phyloP scores from a whole-genome alignment of 1,284 basidiomycete genomes.

The Sanghuangporus baumii region DNA sequence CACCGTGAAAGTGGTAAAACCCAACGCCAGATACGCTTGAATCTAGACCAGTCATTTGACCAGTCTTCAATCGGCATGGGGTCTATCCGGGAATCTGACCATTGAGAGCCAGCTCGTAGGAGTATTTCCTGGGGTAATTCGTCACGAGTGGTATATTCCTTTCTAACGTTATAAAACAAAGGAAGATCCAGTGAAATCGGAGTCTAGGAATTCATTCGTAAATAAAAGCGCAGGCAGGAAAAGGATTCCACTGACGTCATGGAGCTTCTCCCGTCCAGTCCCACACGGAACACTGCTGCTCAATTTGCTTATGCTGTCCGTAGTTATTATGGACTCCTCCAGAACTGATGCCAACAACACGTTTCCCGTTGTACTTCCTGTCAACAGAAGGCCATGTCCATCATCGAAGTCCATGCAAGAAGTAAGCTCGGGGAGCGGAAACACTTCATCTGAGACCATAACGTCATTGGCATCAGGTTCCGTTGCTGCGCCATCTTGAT shows the following conservation, averaged over 20 bases:
- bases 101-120: no score
- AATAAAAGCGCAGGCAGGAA: background rate
- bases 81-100: background rate
- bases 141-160: background rate
- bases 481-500: background rate
- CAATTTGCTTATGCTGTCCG: background rate
- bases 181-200: background rate
- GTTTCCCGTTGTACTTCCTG: background rate
- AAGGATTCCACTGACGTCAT: background rate
- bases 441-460: background rate
- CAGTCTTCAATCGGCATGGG: background rate
- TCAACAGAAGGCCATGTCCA: background rate
- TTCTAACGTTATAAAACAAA: background rate
- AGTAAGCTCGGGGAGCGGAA: background rate
- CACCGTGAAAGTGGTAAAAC: slow-evolving; percentile 4
- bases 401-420: slow-evolving; percentile 9
- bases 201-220: background rate
- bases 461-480: background rate
- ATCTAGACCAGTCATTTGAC: slow-evolving; percentile 9
- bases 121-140: background rate
- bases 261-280: no score
- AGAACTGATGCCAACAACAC: background rate
- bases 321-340: background rate
- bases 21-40: slow-evolving; percentile 1
- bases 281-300: background rate